Base-by-base conservation (phyloP, 768 basidiomycete genomes). In the Clavaria fumosa region DNA sequence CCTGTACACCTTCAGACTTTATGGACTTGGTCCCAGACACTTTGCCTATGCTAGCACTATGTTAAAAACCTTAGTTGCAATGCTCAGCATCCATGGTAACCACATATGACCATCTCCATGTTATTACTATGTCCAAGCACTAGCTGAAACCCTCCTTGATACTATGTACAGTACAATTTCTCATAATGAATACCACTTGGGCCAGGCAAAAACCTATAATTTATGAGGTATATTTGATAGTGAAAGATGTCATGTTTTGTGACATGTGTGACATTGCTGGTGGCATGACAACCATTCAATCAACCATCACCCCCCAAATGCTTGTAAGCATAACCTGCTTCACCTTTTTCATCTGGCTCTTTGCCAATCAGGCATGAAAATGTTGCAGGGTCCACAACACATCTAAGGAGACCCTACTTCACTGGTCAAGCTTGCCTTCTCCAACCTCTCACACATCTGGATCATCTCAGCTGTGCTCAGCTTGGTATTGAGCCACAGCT, bases 141-240 rank as follows among this genome's bases (percentile, higher is more conserved):
- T n/a, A n/a, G n/a, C n/a, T n/a, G n/a, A n/a, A n/a, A n/a, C n/a
- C n/a, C n/a, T n/a, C n/a, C n/a, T n/a, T n/a, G n/a, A n/a, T n/a
- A n/a, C n/a, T n/a, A n/a, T n/a, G n/a, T 36, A 36, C 35, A 36
- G 35, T 36, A 23, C 22, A 36, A 21, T 21, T 19, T 36, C 19
- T 36, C 35, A 36, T 36, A 36, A 36, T 36, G 35, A 21, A 36
- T 36, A 36, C 4, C 4, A 24, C 17, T 23, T 21, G 35, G 11
- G 12, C 35, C 35, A 21, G 14, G 22, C 35, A 12, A 7, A 14
- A 9, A n/a, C 19, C 35, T 9, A 36, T 36, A 24, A 21, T n/a
- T 23, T 36, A 36, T 22, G 35, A 36, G 35, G 26, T 11, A 23
- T 36, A 36, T 40, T 30, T 23, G 23, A 17, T 39, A 39, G 11